A percentile compares a stretch with the other conserved stretches of the same genome.
phyloP scores from a whole-genome alignment of 331 rosid genomes.

The Cydonia oblonga region DNA sequence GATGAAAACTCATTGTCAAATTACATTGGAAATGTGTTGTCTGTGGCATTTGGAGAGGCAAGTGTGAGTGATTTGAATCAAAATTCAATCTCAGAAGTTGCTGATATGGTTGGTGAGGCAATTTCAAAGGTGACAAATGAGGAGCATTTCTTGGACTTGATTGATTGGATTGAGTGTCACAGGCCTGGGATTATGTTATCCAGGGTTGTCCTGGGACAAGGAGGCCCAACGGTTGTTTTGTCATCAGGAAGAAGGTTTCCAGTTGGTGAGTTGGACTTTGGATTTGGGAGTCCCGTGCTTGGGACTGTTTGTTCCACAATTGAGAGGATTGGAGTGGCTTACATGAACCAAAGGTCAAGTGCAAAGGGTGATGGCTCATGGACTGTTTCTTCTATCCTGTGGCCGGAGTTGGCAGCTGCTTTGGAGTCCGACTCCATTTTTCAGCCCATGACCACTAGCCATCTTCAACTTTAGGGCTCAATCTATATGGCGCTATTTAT shows the following conservation, averaged over 20 bases:
- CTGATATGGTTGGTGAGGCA: slow-evolving; percentile 40
- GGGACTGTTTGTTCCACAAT: slow-evolving; percentile 63
- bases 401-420: slow-evolving; percentile 64
- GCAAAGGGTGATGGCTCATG: slow-evolving; percentile 66
- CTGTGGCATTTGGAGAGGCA: slow-evolving; percentile 59
- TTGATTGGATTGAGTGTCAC: slow-evolving; percentile 74
- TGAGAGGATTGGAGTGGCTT: slow-evolving; percentile 62
- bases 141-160: slow-evolving; percentile 63
- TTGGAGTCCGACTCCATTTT: slow-evolving; percentile 49
- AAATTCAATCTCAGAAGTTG: slow-evolving; percentile 35
- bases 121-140: slow-evolving; percentile 50
- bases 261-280: slow-evolving; percentile 59
- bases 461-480: slow-evolving; percentile 35
- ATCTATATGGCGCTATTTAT: no score
- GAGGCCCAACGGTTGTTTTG: slow-evolving; percentile 51
- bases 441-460: slow-evolving; percentile 53
- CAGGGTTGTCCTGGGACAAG: slow-evolving; percentile 45
- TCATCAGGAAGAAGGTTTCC: slow-evolving; percentile 73
- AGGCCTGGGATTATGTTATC: slow-evolving; percentile 77
- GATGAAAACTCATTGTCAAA: slow-evolving; percentile 34
- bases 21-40: slow-evolving; percentile 67
- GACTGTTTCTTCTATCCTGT: slow-evolving; percentile 75
- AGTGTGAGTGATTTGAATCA: slow-evolving; percentile 35
- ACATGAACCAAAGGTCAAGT: slow-evolving; percentile 77
- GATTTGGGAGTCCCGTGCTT: slow-evolving; percentile 64